Conservation (phyloP, 1,139 yeast genomes). For the Candida dubliniensis region DNA sequence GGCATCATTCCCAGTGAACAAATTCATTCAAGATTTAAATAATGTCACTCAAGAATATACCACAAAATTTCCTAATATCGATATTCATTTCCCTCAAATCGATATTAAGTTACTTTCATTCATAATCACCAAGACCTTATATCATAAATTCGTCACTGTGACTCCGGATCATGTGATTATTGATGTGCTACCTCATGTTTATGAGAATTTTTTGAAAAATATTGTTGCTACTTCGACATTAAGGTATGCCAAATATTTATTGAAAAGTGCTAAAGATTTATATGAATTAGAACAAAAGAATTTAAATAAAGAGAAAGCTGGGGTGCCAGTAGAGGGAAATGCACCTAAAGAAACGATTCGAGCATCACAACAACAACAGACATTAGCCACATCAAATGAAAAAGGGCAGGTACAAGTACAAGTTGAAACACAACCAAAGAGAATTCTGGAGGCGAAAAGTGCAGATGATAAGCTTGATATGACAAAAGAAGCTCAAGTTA, state of each 20-base stretch:
- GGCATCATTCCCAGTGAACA: constrained; percentile 18
- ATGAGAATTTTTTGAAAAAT: constrained; percentile 22
- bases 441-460: background rate
- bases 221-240: constrained; percentile 27
- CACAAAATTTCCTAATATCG: constrained; percentile 13
- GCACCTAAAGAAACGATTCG: constrained; percentile 1
- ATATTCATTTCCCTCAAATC: constrained; percentile 15
- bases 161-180: constrained; percentile 20
- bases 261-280: constrained; percentile 31
- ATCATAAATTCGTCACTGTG: constrained; percentile 20
- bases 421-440: too few species aligned
- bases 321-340: background rate
- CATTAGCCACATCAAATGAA: too few species aligned
- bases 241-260: constrained; percentile 25
- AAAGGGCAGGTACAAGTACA: too few species aligned
- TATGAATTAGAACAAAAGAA: constrained; percentile 9
- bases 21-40: constrained; percentile 22
- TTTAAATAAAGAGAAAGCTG: background rate
- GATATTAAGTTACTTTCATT: constrained; percentile 15
- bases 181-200: constrained; percentile 17
- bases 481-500: background rate
- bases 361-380: background rate
- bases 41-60: constrained; percentile 18
- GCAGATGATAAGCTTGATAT: background rate
- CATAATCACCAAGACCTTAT: constrained; percentile 15